Evolutionary conservation across 371 early-diverging fungal species (phyloP).

Genomic region (Mortierella sp.): DNA sequence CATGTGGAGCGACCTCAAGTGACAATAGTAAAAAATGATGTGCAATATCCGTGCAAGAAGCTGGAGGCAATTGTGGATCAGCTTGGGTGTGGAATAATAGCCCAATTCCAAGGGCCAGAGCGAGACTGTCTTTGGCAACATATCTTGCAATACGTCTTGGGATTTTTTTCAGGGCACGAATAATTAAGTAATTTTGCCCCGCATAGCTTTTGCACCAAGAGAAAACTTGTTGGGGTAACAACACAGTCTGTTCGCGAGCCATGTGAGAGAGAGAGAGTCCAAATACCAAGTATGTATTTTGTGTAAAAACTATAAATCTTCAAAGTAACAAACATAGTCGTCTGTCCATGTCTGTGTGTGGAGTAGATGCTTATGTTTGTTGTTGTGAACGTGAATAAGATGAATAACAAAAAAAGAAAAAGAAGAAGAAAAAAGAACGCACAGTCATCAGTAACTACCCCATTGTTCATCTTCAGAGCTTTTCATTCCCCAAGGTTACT

Average conservation of each 20-base stretch:
- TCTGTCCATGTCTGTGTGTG: background rate
- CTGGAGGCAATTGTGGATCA: no score
- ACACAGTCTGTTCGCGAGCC: constrained; percentile 5
- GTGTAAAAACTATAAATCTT: background rate
- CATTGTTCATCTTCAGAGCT: background rate
- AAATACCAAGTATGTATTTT: background rate
- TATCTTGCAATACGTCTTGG: no score
- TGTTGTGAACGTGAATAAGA: constrained; percentile 1
- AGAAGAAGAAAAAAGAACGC: background rate
- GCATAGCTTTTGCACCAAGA: background rate
- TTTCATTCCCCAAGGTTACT: background rate
- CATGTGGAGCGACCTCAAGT: background rate
- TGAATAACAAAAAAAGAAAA: background rate
- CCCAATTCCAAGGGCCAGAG: no score
- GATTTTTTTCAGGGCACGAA: no score
- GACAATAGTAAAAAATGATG: background rate
- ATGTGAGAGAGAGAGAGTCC: constrained; percentile 24
- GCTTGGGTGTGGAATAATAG: no score
- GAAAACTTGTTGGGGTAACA: constrained; percentile 28
- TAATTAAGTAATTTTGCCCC: no score
- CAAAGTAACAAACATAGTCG: background rate
- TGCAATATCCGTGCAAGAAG: background rate
- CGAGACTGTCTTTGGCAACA: no score
- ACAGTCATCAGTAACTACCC: no score
- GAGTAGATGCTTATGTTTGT: background rate